Base-by-base conservation (phyloP, 306 rosid species). In the Pyrus betulifolia region DNA sequence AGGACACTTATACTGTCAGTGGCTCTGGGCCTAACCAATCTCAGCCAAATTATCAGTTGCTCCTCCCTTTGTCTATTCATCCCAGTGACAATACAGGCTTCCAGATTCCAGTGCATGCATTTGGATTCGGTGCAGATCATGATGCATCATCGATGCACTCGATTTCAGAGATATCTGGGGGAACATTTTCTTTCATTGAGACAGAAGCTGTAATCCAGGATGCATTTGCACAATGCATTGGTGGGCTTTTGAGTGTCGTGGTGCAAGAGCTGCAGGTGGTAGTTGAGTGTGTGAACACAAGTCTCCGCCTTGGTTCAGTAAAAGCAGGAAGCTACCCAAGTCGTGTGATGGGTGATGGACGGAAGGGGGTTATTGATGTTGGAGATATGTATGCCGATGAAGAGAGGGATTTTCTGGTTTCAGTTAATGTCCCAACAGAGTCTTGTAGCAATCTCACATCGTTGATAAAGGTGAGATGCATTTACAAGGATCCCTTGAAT, bases 171-270 rank as follows among this genome's bases (percentile, higher is more conserved):
- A 88, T 62, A 70, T 95, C 99, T 57, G 99, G 99, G 8, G 99
- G 99, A 72, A 92, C 99, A 9, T 95, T 95, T 86, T 95, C 99
- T 40, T 95, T 95, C 85, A 95, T 95, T 2, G 99, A 95, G 87
- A 90, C 93, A 9, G 99, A 95, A 80, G 89, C 93, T 33, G 96
- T 87, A 67, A 85, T 95, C 69, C 99, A 95, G 82, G 99, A 95
- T 73, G 99, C 99, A 8, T 95, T 95, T 86, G 99, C 99, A 19
- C 99, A 92, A 77, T 95, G 99, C 87, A 95, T 95, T 25, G 99
- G 99, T 11, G 99, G 99, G 71, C 97, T 95, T 31, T 75, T 95
- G 79, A 95, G 99, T 60, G 99, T 95, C 4, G 92, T 88, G 78
- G 91, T 89, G 74, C 99, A 95, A 85, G 97, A 95, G 84, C 80